Base-by-base conservation (phyloP, 164 flowering plant species). In the Stephania cephalantha region DNA sequence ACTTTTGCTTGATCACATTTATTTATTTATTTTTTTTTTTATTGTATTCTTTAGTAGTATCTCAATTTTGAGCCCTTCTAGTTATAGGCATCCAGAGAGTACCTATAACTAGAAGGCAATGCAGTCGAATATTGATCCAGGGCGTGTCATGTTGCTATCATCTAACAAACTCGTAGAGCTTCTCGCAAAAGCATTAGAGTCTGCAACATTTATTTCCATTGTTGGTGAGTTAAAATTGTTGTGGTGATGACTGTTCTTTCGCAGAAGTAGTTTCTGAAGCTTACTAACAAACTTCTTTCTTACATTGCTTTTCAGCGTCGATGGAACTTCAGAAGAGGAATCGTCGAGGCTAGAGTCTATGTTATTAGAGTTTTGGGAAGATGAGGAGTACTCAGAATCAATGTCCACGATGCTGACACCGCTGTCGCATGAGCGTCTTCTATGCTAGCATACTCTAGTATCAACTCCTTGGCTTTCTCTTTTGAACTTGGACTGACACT, bases 381-480 rank as follows among this genome's bases (percentile, higher is more conserved):
- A 82, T 9, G 94, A 87, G 85, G 88, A 87, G 22, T 61, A 84
- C 2, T 87, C 92, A 6, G 81, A 86, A 75, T 90, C 92, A 35
- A 87, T 80, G 75, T 93, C 92, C 35, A 70, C 61, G 5, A 70
- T 10, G 52, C 70, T 76, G 6, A 73, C 50, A 1, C 69, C 79
- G 22, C 69, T 85, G 7, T 77, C 89, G 2, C 71, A 81, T n/a
- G n/a, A 1, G 35, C 2, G 31, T 86, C 91, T 79, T 89, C 90
- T 29, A 85, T 78, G 46, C 81, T 78, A 18, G 96, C 94, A 73
- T 93, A 93, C 70, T 93, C 91, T 44, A 95, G 88, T 46, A 95
- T 92, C 48, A 95, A 87, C 77, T 89, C 78, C 82, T 95, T 93
- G 45, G 93, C 98, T 79, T 88, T 91, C 78, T 85, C 85, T 80